A percentile compares a stretch with the other conserved stretches of the same genome.
Evolutionary conservation across 176 grass and related monocot species (phyloP).

Genomic region (Bonia amplexicaulis): DNA sequence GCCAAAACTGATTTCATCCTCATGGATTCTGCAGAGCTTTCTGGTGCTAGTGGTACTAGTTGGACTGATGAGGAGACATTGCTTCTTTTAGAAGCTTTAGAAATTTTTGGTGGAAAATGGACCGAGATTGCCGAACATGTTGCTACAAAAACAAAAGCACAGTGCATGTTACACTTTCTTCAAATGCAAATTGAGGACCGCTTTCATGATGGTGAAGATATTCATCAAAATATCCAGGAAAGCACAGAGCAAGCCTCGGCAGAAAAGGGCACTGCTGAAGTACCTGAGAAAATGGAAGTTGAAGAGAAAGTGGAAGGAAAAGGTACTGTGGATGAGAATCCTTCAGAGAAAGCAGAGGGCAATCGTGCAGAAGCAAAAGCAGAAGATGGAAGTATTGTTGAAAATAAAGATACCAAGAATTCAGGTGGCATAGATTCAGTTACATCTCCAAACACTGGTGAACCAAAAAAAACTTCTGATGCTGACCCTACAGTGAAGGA

Average conservation of each 20-base stretch:
- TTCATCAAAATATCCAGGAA: slow-evolving; percentile 32
- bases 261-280: slow-evolving; percentile 41
- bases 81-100: slow-evolving; percentile 93
- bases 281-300: slow-evolving; percentile 59
- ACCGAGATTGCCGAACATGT: slow-evolving; percentile 98
- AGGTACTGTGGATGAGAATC: slow-evolving; percentile 32
- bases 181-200: slow-evolving; percentile 97
- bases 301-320: slow-evolving; percentile 62
- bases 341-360: slow-evolving; percentile 46
- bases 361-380: slow-evolving; percentile 36
- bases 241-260: slow-evolving; percentile 29
- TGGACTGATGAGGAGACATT: slow-evolving; percentile 98
- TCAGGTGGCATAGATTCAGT: slow-evolving; percentile 38
- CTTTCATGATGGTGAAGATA: slow-evolving; percentile 57
- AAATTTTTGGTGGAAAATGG: slow-evolving; percentile 98
- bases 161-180: slow-evolving; percentile 97
- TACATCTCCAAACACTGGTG: slow-evolving; percentile 26
- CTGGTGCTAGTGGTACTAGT: slow-evolving; percentile 87
- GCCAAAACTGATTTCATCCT: slow-evolving; percentile 92
- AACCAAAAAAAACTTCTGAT: slow-evolving; percentile 46
- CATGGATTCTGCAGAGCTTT: slow-evolving; percentile 83
- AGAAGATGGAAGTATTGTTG: slow-evolving; percentile 28
- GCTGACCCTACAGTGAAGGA: slow-evolving; percentile 33
- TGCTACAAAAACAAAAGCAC: slow-evolving; percentile 94
- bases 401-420: slow-evolving; percentile 51